Evolutionary conservation across 2,329 filamentous ascomycete genomes (phyloP), one percentile per base, ranked within the genome.

Genomic region (Epicoccum nigrum): DNA sequence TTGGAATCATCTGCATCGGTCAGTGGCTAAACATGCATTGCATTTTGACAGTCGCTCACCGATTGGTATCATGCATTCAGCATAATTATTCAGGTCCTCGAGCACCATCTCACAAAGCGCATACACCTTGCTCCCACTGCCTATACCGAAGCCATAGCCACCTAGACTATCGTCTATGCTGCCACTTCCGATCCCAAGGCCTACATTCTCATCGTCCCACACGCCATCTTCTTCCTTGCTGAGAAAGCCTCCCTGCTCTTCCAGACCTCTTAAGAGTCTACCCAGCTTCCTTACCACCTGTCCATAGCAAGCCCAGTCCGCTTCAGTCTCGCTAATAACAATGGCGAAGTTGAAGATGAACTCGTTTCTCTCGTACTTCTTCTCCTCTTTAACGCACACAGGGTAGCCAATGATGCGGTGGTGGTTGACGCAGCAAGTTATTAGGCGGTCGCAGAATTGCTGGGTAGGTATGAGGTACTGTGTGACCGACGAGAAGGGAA

Each of bases 261-360:
- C 94, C 79, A 97, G 83, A 63, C 90, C 90, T 56, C 88, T 86
- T 78, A 97, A 91, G 21, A 94, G 85, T 55, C 87, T 83, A 2
- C 93, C 94, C 42, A 97, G 80, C 64, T 96, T 90, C 59, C 88
- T 81, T 45, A 96, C 91, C 25, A 97, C 89, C 58, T 86, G 87
- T 73, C 92, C 90, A 71, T 91, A 96, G 27, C 87, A 88, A 40
- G 84, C 83, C 70, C 89, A 89, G 67, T 95, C 89, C 4, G 70
- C 71, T 12, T 82, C 79, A 27, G 82, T 78, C 49, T 86, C 83
- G 42, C 88, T 83, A 41, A 96, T 80, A 21, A 96, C 88, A 35
- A 97, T 80, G 52, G 91, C 92, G 69, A 97, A 96, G 74, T 97
- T 97, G 83, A 97, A 99, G 69, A 97, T 96, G 79, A 97, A 97